phyloP scores from a whole-genome alignment of 257 asterid genomes.

The Solanum okadae region DNA sequence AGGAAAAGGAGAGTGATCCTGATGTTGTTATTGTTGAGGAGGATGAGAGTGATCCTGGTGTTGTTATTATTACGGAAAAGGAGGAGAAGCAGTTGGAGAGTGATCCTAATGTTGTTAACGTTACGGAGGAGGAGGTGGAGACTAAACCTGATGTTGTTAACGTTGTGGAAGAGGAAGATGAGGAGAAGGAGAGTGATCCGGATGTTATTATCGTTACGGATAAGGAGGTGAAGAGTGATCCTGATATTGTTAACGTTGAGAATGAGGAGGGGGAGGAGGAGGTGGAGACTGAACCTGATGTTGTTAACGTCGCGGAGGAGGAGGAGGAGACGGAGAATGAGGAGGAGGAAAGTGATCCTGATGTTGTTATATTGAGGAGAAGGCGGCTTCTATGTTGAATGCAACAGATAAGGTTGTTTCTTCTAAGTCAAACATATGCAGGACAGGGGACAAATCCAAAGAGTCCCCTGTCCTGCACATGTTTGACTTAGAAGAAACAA shows the following conservation, averaged over 20 bases:
- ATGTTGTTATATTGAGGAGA: not conserved
- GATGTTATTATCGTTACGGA: too few relatives aligned
- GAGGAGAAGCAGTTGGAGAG: not conserved
- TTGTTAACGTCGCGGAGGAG: not conserved
- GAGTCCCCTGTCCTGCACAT: not conserved
- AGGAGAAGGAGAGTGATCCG: not conserved
- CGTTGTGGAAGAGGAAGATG: too few relatives aligned
- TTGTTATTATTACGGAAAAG: not conserved
- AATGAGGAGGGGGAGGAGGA: not conserved
- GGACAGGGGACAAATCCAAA: not conserved
- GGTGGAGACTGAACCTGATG: too few relatives aligned
- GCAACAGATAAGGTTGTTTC: not conserved
- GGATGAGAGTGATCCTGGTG: not conserved
- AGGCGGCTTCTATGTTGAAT: not conserved
- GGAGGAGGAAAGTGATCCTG: too few relatives aligned
- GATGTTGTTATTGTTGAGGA: not conserved
- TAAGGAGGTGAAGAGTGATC: not conserved
- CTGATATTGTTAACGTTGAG: not conserved
- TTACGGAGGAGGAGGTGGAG: too few relatives aligned
- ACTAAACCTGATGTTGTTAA: too few relatives aligned
- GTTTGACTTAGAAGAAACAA: slow-evolving; percentile 1
- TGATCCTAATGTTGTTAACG: not conserved
- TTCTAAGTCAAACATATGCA: not conserved
- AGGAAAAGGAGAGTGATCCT: not conserved
- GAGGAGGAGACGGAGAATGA: fast-evolving